Evolutionary conservation across 345 rosid species (phyloP).

Genomic region (Bruguiera sexangula): DNA sequence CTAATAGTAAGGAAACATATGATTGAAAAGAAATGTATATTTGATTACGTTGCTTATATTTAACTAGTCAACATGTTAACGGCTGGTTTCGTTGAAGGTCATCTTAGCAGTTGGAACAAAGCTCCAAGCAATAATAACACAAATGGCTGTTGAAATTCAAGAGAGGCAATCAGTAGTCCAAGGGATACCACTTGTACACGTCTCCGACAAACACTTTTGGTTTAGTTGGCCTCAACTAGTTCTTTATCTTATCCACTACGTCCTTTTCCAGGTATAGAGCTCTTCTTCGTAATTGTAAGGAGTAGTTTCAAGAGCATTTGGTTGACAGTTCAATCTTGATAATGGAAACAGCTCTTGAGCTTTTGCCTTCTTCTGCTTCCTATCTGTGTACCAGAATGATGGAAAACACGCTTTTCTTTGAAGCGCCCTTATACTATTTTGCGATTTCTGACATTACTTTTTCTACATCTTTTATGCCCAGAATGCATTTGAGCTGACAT

Average conservation of each 20-base stretch:
- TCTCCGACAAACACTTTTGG: conserved; percentile 86
- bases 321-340: background rate
- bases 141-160: conserved; percentile 86
- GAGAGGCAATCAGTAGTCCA: conserved; percentile 88
- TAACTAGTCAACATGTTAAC: background rate
- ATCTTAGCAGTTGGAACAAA: conserved; percentile 84
- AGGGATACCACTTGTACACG: conserved; percentile 95
- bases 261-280: conserved; percentile 73
- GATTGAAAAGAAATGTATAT: background rate
- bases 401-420: background rate
- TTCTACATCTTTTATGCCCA: conserved; percentile 23
- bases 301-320: too few relatives aligned
- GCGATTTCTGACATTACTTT: conserved; percentile 15
- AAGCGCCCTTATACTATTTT: background rate
- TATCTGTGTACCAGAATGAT: too few relatives aligned
- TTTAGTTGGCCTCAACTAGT: conserved; percentile 66
- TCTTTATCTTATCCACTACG: conserved; percentile 80
- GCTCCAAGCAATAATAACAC: conserved; percentile 76
- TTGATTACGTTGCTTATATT: background rate
- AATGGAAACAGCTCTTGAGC: background rate
- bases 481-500: conserved; percentile 97
- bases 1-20: conserved; percentile 53
- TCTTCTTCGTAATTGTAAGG: too few relatives aligned
- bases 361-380: background rate
- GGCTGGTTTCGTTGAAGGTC: conserved; percentile 45